A percentile compares a stretch with the other conserved stretches of the same genome.
Conservation (phyloP, 352 stramenopile species). For the Chrysophaeum taylorii region DNA sequence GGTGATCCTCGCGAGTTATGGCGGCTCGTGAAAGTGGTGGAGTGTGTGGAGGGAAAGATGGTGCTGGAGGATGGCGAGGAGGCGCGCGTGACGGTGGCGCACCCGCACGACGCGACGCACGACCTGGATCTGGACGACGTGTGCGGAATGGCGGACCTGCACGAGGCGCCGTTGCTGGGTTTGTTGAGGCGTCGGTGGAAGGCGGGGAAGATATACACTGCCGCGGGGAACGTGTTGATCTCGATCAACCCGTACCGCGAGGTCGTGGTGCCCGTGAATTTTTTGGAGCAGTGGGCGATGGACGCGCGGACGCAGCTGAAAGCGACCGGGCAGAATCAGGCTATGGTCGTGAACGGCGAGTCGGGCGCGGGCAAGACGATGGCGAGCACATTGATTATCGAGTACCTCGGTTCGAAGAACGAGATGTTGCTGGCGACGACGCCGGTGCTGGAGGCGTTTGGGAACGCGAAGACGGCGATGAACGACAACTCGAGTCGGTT, state of each 20-base stretch:
- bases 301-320: not conserved
- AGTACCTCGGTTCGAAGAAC: slow-evolving; percentile 39
- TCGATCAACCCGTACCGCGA: slow-evolving; percentile 77
- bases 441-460: slow-evolving; percentile 79
- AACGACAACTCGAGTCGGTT: slow-evolving; percentile 58
- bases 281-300: slow-evolving; percentile 1
- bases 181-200: slow-evolving; percentile 66
- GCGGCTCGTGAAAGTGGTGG: not conserved
- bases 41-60: too few species aligned
- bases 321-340: slow-evolving; percentile 26
- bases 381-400: slow-evolving; percentile 35
- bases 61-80: not conserved
- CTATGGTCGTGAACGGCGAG: slow-evolving; percentile 48
- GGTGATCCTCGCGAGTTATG: not conserved
- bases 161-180: slow-evolving; percentile 63
- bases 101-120: slow-evolving; percentile 61
- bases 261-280: slow-evolving; percentile 46
- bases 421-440: slow-evolving; percentile 68
- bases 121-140: slow-evolving; percentile 66
- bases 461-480: slow-evolving; percentile 76
- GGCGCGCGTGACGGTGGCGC: not conserved
- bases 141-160: slow-evolving; percentile 74
- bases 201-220: slow-evolving; percentile 76
- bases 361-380: slow-evolving; percentile 46
- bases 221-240: slow-evolving; percentile 76